Conservation (phyloP, 768 basidiomycete species). For the Inosperma sp. region DNA sequence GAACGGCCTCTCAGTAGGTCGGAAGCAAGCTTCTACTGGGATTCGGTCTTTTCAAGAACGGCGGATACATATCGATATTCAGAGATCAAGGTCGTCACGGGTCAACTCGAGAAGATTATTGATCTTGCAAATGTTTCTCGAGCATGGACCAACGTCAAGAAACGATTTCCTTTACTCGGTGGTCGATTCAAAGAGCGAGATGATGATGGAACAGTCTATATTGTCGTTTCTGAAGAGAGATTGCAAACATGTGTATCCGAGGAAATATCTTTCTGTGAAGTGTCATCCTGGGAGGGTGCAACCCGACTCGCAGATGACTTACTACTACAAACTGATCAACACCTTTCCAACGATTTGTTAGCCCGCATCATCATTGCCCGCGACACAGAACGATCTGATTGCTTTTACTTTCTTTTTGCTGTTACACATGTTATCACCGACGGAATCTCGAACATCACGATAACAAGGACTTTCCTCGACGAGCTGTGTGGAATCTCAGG, state of each 20-base stretch:
- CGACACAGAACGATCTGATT: slow-evolving; percentile 30
- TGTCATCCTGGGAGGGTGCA: slow-evolving; percentile 34
- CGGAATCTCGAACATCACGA: slow-evolving; percentile 38
- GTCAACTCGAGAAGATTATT: slow-evolving; percentile 14
- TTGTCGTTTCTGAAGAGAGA: slow-evolving; percentile 39
- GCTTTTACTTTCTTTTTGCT: slow-evolving; percentile 38
- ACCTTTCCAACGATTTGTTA: slow-evolving; percentile 42
- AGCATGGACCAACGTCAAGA: slow-evolving; percentile 47
- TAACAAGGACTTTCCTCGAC: slow-evolving; percentile 44
- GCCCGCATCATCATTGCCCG: slow-evolving; percentile 39
- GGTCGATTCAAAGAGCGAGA: slow-evolving; percentile 33
- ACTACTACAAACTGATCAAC: slow-evolving; percentile 30
- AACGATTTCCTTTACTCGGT: slow-evolving; percentile 46
- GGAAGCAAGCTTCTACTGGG: slow-evolving; percentile 43
- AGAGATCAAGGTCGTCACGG: slow-evolving; percentile 23
- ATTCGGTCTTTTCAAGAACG: slow-evolving; percentile 38
- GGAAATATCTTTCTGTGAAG: slow-evolving; percentile 37
- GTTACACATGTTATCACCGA: slow-evolving; percentile 50
- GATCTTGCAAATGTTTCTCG: slow-evolving; percentile 31
- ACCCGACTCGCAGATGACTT: slow-evolving; percentile 24
- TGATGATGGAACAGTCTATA: slow-evolving; percentile 31
- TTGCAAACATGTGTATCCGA: slow-evolving; percentile 28
- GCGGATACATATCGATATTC: slow-evolving; percentile 39
- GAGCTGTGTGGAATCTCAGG: slow-evolving; percentile 26
- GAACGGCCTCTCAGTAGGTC: slow-evolving; percentile 37